phyloP scores from a whole-genome alignment of 202 grass and related monocot species.

The Zizania palustris region DNA sequence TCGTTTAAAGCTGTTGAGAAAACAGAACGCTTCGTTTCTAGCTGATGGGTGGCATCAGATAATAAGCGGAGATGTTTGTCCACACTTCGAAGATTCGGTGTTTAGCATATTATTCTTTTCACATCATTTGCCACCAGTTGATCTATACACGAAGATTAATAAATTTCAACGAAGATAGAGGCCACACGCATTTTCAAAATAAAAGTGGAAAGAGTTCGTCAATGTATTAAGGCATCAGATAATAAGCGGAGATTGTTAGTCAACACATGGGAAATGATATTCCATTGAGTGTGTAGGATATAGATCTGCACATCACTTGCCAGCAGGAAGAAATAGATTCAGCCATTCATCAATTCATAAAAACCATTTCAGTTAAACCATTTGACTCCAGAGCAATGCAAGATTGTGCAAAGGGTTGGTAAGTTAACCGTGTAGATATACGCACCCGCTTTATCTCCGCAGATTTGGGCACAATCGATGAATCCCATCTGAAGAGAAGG shows the following conservation, averaged over 20 bases:
- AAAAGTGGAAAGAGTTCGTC: no score
- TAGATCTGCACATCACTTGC: slow-evolving; percentile 51
- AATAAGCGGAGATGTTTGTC: slow-evolving; percentile 64
- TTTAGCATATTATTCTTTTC: slow-evolving; percentile 49
- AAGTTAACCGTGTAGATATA: no score
- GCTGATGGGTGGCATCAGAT: slow-evolving; percentile 50
- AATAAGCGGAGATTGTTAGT: slow-evolving; percentile 74
- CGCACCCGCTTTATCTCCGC: no score
- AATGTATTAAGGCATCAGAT: slow-evolving; percentile 56
- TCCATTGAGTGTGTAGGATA: slow-evolving; percentile 74
- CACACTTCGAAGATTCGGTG: slow-evolving; percentile 48
- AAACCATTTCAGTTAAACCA: slow-evolving; percentile 58
- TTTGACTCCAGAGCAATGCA: slow-evolving; percentile 91
- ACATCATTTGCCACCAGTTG: slow-evolving; percentile 45
- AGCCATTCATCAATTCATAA: not conserved
- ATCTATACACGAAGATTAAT: not conserved
- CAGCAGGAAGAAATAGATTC: not conserved
- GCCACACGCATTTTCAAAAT: not conserved
- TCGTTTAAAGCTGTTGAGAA: not conserved
- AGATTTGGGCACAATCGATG: no score
- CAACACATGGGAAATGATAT: slow-evolving; percentile 46
- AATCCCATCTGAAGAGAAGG: no score
- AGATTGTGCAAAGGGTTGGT: slow-evolving; percentile 74
- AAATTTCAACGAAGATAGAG: not conserved
- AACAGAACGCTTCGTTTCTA: not conserved